Evolutionary conservation across 768 basidiomycete species (phyloP), one percentile per base, ranked within the genome.

Genomic region (Xerocomus potaroensis): DNA sequence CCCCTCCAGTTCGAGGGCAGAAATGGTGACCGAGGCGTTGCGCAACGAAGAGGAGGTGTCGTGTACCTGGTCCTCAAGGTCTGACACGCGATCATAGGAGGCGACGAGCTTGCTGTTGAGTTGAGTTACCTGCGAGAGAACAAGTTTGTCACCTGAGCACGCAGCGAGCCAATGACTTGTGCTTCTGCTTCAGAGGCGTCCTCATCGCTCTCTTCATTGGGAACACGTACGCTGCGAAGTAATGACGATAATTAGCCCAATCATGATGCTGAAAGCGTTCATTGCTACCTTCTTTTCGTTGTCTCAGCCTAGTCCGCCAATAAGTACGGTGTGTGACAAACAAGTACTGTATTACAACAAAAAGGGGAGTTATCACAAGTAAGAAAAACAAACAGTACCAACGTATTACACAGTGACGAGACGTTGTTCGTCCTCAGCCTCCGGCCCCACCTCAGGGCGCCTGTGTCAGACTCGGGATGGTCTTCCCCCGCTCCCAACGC

Each of bases 61-160:
- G 58, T 94, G 87, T 11, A 94, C 68, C 47, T 88, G 78, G 62
- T 97, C 95, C 63, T 98, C 94, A 41, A 99, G 77, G 73, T 91
- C 84, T 15, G 93, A 93, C 24, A 95, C 81, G 26, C 90, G 80
- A 64, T 94, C 90, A 66, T 96, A 95, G 2, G 89, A 90, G 50
- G 81, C 75, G 50, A 99, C 91, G 39, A 99, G 86, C 64, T 98
- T 98, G 67, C 74, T 70, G 67, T 98, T 98, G 53, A 98, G 84
- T 61, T 88, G 80, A 22, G 83, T 82, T 37, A 96, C 90, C 66
- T 98, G 95, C 14, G 87, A 81, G n/a, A n/a, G 60, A 91, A 83
- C 35, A 97, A 75, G 62, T 96, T 88, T 40, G 86, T 80, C 9
- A 95, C 78, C 65, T 96, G 92, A 1, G 72, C 61, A 18, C 91